Base-by-base conservation (phyloP, 2,329 filamentous ascomycete species). In the Sporothrix variecibatus region DNA sequence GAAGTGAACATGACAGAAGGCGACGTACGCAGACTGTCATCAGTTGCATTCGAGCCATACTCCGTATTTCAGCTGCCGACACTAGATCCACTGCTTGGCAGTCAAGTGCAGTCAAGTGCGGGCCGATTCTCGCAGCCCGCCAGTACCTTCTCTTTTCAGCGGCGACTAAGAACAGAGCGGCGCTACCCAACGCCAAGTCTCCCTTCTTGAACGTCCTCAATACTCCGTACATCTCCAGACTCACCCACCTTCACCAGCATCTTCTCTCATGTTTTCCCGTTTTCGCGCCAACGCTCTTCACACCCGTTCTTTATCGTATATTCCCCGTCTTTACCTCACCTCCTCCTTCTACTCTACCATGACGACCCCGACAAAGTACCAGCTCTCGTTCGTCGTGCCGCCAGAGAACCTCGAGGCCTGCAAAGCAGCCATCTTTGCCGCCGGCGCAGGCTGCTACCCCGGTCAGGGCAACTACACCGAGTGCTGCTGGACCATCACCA, bases 361-460 rank as follows among this genome's bases (percentile, higher is more conserved):
- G 65, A 23, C 65, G 9, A 4, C 20, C 28, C 67, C 46, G 8
- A 56, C 46, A 49, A 69, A 69, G 20, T 75, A 75, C 71, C 73
- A 73, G 73, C 72, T 75, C 7, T 53, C 43, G 11, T 75, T 75
- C 23, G 5, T 51, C 6, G 74, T 75, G 46, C 74, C 74, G 28
- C 67, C 49, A 2, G 67, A 82, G 6, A 81, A 81, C 26, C 81
- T 87, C n/a, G 81, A 82, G n/a, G 82, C 82, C 15, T 87, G 86
- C 80, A 90, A 90, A 79, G 74, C 81, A 0, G 88, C 88, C 75
- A 83, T 90, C 77, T 89, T 90, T 79, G 82, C 82, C n/a, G 86
- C 87, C 20, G 88, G 88, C n/a, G 88, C 87, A 2, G 88, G 88
- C 34, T 81, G 84, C 12, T 87, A 86, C 73, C 85, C 86, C 20